Evolutionary conservation across 805 yeast species (phyloP).

Genomic region (Tetrapisispora fleetii): DNA sequence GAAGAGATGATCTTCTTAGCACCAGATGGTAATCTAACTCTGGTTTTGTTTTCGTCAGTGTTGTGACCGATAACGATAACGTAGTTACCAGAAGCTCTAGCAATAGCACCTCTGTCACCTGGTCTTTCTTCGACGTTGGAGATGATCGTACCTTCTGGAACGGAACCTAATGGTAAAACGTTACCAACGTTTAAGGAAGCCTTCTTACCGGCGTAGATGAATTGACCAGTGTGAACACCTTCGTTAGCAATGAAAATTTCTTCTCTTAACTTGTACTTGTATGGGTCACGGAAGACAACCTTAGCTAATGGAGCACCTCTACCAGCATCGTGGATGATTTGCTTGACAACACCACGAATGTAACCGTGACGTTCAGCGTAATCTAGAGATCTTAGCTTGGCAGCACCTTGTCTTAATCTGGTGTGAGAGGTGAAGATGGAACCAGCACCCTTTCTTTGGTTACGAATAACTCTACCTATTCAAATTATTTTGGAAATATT

Average conservation of each 20-base stretch:
- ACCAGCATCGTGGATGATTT: slow-evolving; percentile 98
- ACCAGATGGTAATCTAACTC: slow-evolving; percentile 98
- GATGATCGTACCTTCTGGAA: slow-evolving; percentile 98
- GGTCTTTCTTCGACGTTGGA: slow-evolving; percentile 97
- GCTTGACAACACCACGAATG: slow-evolving; percentile 98
- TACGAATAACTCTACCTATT: slow-evolving; percentile 98
- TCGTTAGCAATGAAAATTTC: slow-evolving; percentile 99
- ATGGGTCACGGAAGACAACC: slow-evolving; percentile 99
- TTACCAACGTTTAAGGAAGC: slow-evolving; percentile 96
- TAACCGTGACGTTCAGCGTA: slow-evolving; percentile 99
- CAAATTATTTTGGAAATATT: slow-evolving; percentile 2
- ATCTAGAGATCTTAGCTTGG: slow-evolving; percentile 98
- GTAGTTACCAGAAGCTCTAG: slow-evolving; percentile 99
- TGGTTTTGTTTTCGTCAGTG: slow-evolving; percentile 98
- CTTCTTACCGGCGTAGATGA: slow-evolving; percentile 97
- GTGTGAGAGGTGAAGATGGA: slow-evolving; percentile 99
- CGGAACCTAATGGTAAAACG: slow-evolving; percentile 91
- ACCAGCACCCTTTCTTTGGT: slow-evolving; percentile 99
- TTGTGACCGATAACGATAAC: slow-evolving; percentile 98
- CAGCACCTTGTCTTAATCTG: slow-evolving; percentile 99
- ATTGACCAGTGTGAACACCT: slow-evolving; percentile 99
- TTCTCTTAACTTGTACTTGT: slow-evolving; percentile 95
- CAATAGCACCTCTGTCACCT: slow-evolving; percentile 99
- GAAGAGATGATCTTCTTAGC: slow-evolving; percentile 95
- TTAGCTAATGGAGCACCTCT: slow-evolving; percentile 99